phyloP scores from a whole-genome alignment of 1,284 basidiomycete species.

The Leccinum ponderosum region DNA sequence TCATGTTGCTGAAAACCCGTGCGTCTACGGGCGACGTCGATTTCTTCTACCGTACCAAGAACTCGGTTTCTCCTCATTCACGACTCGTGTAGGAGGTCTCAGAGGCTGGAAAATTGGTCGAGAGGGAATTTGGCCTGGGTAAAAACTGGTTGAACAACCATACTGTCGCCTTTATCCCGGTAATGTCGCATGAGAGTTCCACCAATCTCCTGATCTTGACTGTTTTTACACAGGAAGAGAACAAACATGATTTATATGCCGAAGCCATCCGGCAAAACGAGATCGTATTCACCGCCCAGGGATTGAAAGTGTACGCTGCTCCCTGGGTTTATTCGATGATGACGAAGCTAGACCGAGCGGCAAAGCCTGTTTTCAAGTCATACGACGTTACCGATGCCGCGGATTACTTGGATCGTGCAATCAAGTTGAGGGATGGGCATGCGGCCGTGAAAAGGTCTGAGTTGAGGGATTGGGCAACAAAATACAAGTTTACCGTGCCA shows the following conservation, averaged over 20 bases:
- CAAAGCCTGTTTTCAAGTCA: conserved; percentile 4
- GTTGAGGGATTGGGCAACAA: neutral
- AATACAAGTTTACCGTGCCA: conserved; percentile 2
- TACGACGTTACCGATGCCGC: conserved; percentile 7
- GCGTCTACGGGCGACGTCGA: conserved; percentile 12
- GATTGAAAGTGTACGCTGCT: conserved; percentile 12
- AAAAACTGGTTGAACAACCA: conserved; percentile 14
- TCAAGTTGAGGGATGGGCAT: conserved; percentile 1
- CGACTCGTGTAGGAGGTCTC: neutral
- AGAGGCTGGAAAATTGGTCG: conserved; percentile 3
- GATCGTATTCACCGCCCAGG: conserved; percentile 5
- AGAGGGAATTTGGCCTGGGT: neutral
- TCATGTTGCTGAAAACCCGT: conserved; percentile 4
- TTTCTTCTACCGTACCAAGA: conserved; percentile 14
- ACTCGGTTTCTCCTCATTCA: neutral
- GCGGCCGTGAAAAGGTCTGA: conserved; percentile 7
- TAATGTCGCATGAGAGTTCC: neutral
- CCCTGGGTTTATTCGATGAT: conserved; percentile 12
- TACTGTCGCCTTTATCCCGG: conserved; percentile 6
- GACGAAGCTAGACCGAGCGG: conserved; percentile 10
- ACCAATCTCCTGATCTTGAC: neutral
- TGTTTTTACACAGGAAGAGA: neutral
- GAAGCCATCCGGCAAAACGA: conserved; percentile 7
- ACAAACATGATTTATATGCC: neutral
- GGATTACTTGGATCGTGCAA: conserved; percentile 8